These are phyloP conservation scores for Cercophora newfieldiana DNA, from an alignment of 495 filamentous ascomycete genomes.

Conservation along the genomic window DNA sequence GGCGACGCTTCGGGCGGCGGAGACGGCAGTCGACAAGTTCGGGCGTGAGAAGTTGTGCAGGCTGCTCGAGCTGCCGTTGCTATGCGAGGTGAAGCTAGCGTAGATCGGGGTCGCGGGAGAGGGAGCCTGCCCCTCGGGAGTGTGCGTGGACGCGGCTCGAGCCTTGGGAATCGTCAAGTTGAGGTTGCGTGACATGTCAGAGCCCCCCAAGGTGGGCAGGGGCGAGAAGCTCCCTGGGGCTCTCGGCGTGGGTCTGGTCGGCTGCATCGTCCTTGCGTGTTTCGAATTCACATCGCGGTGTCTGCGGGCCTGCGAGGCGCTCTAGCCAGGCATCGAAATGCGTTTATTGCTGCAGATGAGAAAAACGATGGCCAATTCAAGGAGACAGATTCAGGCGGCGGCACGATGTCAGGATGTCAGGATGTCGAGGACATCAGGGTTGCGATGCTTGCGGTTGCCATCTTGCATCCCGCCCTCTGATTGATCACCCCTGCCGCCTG, in stretches of 20 bases:
- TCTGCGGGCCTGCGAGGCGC: neutral
- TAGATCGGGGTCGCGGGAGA: constrained; percentile 37
- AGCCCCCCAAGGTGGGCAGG: constrained; percentile 39
- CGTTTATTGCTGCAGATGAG: neutral
- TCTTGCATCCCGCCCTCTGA: neutral
- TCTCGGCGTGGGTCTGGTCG: constrained; percentile 46
- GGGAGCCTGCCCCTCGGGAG: too few species aligned
- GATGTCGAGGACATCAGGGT: neutral
- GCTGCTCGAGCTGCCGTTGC: constrained; percentile 34
- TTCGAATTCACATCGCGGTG: constrained; percentile 37
- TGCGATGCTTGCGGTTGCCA: neutral
- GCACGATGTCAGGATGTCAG: neutral
- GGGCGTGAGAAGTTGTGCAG: constrained; percentile 60
- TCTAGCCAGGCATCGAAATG: neutral
- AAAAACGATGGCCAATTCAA: neutral
- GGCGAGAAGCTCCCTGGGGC: constrained; percentile 59
- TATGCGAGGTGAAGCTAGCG: constrained; percentile 38
- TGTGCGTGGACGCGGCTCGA: constrained; percentile 27
- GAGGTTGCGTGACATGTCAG: constrained; percentile 35
- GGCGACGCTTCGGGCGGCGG: constrained; percentile 37
- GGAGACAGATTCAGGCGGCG: neutral
- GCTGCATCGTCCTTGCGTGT: constrained; percentile 47
- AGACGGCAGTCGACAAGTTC: constrained; percentile 39
- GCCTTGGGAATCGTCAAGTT: constrained; percentile 23
- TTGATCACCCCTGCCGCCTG: neutral